These are phyloP conservation scores for Xylariomycetidae sp. DNA, from an alignment of 2,329 filamentous ascomycete species.

Conservation along the genomic window DNA sequence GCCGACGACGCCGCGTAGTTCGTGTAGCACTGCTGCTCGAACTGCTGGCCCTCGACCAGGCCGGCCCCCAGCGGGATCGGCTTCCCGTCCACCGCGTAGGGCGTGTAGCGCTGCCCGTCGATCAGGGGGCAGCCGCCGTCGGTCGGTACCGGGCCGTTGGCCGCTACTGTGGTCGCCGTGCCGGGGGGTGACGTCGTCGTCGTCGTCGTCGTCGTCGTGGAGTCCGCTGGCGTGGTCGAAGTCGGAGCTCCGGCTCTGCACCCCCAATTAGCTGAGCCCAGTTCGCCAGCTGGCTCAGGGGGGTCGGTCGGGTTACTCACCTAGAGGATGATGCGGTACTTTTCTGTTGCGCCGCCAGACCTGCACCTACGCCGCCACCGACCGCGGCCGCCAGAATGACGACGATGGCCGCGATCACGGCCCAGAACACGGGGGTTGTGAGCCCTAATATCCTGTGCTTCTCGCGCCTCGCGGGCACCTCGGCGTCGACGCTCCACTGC, in stretches of 20 bases:
- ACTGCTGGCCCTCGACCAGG: conserved; percentile 13
- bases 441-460: conserved; percentile 22
- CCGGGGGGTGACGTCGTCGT: conserved; percentile 5
- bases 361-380: conserved; percentile 20
- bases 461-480: conserved; percentile 6
- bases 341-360: conserved; percentile 13
- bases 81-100: conserved; percentile 20
- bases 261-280: not conserved
- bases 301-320: too few relatives aligned
- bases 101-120: conserved; percentile 14
- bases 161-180: conserved; percentile 3
- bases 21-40: conserved; percentile 20
- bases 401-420: conserved; percentile 13
- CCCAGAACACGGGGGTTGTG: conserved; percentile 19
- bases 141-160: conserved; percentile 11
- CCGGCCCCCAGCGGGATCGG: conserved; percentile 14
- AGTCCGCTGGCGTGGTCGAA: too few relatives aligned
- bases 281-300: conserved; percentile 3
- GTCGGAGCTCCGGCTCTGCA: too few relatives aligned
- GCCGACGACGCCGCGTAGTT: conserved; percentile 13
- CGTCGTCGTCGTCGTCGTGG: conserved; percentile 1
- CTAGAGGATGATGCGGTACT: too few relatives aligned
- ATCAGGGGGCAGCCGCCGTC: conserved; percentile 20
- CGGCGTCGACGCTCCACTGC: too few relatives aligned
- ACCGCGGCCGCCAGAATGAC: conserved; percentile 18